A percentile compares a stretch with the other conserved stretches of the same genome.
Conservation (phyloP, 495 filamentous ascomycete genomes). For the Melanomma pulvis-pyrius region DNA sequence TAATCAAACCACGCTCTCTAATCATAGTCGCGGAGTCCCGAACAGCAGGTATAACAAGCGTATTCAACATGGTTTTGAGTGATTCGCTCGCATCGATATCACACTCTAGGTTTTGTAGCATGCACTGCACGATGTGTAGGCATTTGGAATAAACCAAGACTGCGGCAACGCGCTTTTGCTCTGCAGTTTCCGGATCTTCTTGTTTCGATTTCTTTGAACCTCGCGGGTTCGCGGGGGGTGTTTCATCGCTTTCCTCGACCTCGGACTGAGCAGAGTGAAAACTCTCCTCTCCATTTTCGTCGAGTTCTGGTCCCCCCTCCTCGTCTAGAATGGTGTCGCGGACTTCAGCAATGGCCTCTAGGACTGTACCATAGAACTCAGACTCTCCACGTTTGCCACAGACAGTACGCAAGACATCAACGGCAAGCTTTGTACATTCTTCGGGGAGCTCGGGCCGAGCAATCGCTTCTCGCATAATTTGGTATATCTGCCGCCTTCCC, state of each 20-base stretch:
- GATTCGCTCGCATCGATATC: constrained; percentile 83
- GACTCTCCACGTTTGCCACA: constrained; percentile 80
- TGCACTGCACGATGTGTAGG: constrained; percentile 94
- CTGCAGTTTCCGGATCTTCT: constrained; percentile 74
- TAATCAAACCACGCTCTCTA: constrained; percentile 83
- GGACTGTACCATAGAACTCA: constrained; percentile 89
- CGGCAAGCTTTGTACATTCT: constrained; percentile 83
- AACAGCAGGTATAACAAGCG: constrained; percentile 91
- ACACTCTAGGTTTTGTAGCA: constrained; percentile 88
- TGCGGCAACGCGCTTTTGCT: constrained; percentile 80
- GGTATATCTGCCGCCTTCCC: constrained; percentile 92
- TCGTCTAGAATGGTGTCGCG: constrained; percentile 78
- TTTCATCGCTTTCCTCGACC: neutral
- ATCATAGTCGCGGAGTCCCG: constrained; percentile 91
- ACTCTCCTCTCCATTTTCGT: constrained; percentile 52
- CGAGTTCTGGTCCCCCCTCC: constrained; percentile 44
- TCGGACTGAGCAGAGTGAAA: constrained; percentile 25
- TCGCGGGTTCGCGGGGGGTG: neutral
- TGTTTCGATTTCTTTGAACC: constrained; percentile 30
- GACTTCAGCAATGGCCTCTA: constrained; percentile 93
- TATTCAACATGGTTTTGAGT: constrained; percentile 93
- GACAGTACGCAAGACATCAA: constrained; percentile 78
- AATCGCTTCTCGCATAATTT: constrained; percentile 79
- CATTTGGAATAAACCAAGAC: constrained; percentile 98
- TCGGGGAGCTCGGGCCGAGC: constrained; percentile 87